Conservation (phyloP, 345 rosid genomes). For the Hirschfeldia incana region DNA sequence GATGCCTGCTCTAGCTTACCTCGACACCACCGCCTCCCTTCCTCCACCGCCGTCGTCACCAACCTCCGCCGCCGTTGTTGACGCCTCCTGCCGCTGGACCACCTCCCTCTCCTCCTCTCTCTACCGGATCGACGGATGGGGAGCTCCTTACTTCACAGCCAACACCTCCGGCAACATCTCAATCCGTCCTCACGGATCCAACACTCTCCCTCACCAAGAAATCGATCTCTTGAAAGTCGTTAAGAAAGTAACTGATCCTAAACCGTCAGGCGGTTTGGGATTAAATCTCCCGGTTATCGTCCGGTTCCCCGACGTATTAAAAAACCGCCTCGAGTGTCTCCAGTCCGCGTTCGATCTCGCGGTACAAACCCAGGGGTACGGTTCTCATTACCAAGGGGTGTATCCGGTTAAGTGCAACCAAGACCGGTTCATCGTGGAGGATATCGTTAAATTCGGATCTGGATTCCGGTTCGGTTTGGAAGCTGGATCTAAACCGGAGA, state of each 20-base stretch:
- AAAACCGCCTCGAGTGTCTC: conserved; percentile 81
- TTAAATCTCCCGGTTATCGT: conserved; percentile 79
- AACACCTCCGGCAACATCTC: conserved; percentile 75
- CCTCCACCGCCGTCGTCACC: conserved; percentile 21
- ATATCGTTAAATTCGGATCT: conserved; percentile 77
- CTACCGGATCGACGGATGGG: conserved; percentile 82
- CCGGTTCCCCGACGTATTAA: conserved; percentile 85
- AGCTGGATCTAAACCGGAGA: conserved; percentile 97
- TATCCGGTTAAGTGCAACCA: conserved; percentile 97
- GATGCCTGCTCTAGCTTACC: conserved; percentile 94
- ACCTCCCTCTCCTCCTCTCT: conserved; percentile 65
- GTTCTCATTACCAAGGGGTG: conserved; percentile 85
- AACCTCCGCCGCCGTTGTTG: conserved; percentile 21
- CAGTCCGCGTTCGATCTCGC: conserved; percentile 83
- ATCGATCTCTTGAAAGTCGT: conserved; percentile 80
- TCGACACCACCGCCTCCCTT: conserved; percentile 56
- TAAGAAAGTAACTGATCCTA: conserved; percentile 82
- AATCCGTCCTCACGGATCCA: conserved; percentile 73
- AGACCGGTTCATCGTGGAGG: conserved; percentile 89
- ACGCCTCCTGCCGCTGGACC: conserved; percentile 56
- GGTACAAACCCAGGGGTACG: conserved; percentile 58
- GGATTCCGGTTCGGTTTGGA: conserved; percentile 85
- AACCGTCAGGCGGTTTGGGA: conserved; percentile 82
- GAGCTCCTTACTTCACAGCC: conserved; percentile 88
- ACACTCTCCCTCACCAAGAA: conserved; percentile 78